Percentiles rank a stretch among this genome's conserved stretches.
Conservation (phyloP, 192 early-diverging fungal species). For the Mortierella alpina region DNA sequence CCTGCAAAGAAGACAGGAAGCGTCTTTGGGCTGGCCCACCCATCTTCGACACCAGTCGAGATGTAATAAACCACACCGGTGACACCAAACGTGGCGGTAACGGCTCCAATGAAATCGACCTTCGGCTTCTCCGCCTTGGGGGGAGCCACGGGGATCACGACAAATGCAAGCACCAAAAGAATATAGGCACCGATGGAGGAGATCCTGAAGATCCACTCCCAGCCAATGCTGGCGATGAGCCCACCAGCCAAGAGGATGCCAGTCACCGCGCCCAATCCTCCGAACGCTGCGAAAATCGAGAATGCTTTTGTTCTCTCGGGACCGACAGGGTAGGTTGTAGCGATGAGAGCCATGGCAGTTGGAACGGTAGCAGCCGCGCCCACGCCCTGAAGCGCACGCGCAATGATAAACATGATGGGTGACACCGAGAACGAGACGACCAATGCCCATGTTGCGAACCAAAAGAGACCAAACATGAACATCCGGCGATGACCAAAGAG, state of each 20-base stretch:
- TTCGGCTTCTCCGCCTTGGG: slow-evolving; percentile 13
- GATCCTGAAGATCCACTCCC: slow-evolving; percentile 51
- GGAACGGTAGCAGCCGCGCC: slow-evolving; percentile 51
- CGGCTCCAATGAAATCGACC: slow-evolving; percentile 31
- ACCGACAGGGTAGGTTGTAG: slow-evolving; percentile 30
- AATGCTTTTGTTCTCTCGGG: slow-evolving; percentile 44
- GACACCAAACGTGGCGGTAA: slow-evolving; percentile 20
- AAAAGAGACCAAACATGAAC: slow-evolving; percentile 42
- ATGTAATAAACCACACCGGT: slow-evolving; percentile 45
- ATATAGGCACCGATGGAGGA: slow-evolving; percentile 33
- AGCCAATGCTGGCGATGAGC: slow-evolving; percentile 43
- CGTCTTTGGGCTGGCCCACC: slow-evolving; percentile 42
- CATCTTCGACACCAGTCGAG: slow-evolving; percentile 37
- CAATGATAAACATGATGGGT: slow-evolving; percentile 39
- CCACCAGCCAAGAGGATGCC: slow-evolving; percentile 45
- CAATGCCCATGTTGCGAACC: slow-evolving; percentile 34
- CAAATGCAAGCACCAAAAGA: slow-evolving; percentile 20
- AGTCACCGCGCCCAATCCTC: slow-evolving; percentile 28
- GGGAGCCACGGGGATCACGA: slow-evolving; percentile 32
- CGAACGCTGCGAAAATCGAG: slow-evolving; percentile 46
- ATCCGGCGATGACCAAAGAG: slow-evolving; percentile 50
- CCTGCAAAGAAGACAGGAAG: slow-evolving; percentile 33
- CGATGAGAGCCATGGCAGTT: slow-evolving; percentile 43
- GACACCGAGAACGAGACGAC: slow-evolving; percentile 38
- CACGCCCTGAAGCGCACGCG: slow-evolving; percentile 46